Evolutionary conservation across 2,329 filamentous ascomycete species (phyloP).

Genomic region (Colletotrichum endophyticum): DNA sequence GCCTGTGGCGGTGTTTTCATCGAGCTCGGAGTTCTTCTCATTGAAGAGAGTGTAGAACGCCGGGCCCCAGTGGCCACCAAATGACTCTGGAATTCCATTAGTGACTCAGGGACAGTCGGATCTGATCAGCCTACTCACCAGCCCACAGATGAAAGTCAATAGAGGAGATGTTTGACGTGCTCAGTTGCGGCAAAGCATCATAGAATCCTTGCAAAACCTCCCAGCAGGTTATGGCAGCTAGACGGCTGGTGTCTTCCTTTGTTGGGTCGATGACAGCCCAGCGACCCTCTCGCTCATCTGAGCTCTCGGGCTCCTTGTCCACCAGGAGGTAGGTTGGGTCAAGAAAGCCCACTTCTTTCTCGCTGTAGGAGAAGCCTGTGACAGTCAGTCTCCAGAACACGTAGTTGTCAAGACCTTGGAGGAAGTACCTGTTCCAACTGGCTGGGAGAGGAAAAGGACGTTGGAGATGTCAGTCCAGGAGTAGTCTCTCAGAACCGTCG

Average conservation of each 20-base stretch:
- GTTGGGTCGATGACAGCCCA: neutral
- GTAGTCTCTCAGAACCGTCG: neutral
- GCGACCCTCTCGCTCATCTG: neutral
- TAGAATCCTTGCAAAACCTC: constrained; percentile 2
- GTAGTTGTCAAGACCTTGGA: fast-evolving
- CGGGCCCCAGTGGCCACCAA: neutral
- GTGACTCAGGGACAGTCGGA: neutral
- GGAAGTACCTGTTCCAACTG: neutral
- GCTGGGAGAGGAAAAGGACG: neutral
- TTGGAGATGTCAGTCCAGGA: neutral
- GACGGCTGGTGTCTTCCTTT: neutral
- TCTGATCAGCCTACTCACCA: neutral
- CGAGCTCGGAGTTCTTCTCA: neutral
- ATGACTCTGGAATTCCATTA: neutral
- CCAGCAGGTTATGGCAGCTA: constrained; percentile 1
- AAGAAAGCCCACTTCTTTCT: neutral
- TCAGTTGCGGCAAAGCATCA: neutral
- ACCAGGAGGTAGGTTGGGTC: neutral
- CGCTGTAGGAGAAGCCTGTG: constrained; percentile 2
- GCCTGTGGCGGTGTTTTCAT: neutral
- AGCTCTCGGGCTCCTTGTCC: neutral
- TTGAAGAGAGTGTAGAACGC: neutral
- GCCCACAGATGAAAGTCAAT: neutral
- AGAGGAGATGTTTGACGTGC: neutral
- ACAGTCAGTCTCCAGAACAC: fast-evolving